phyloP scores from a whole-genome alignment of 352 stramenopile species.

The Globisporangium recalcitrans region DNA sequence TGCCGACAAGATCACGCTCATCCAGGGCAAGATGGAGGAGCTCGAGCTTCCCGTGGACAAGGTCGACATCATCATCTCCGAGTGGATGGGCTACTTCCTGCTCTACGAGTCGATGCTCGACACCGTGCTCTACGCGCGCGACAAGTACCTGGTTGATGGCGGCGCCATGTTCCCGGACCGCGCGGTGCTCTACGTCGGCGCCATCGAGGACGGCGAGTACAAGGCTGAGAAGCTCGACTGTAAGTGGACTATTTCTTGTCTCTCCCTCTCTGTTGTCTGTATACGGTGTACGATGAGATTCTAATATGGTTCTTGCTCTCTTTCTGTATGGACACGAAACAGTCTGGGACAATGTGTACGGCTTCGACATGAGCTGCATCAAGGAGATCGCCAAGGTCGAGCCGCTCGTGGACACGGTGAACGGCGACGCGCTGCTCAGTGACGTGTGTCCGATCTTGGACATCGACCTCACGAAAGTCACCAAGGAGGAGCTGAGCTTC shows the following conservation, averaged over 20 bases:
- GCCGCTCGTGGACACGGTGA: constrained; percentile 96
- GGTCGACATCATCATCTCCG: constrained; percentile 97
- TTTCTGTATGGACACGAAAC: not conserved
- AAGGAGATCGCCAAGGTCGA: constrained; percentile 96
- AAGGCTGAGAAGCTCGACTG: constrained; percentile 92
- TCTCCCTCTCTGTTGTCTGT: not conserved
- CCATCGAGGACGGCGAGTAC: constrained; percentile 95
- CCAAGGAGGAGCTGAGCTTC: constrained; percentile 94
- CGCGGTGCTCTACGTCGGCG: constrained; percentile 93
- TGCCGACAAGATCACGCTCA: constrained; percentile 87
- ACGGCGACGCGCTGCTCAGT: constrained; percentile 88
- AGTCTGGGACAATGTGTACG: constrained; percentile 98
- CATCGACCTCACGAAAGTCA: constrained; percentile 90
- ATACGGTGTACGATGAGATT: not conserved
- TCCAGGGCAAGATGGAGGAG: constrained; percentile 94
- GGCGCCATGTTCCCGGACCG: constrained; percentile 96
- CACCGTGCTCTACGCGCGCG: constrained; percentile 93
- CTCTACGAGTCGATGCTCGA: constrained; percentile 98
- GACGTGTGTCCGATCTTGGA: constrained; percentile 91
- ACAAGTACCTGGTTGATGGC: constrained; percentile 94
- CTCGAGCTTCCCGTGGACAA: constrained; percentile 91
- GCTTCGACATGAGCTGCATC: constrained; percentile 99
- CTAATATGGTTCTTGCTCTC: constrained; percentile 10
- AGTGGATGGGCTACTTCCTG: constrained; percentile 99
- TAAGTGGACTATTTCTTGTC: constrained; percentile 23